phyloP scores from a whole-genome alignment of 352 stramenopile species.

The Thalassiosira sp. region DNA sequence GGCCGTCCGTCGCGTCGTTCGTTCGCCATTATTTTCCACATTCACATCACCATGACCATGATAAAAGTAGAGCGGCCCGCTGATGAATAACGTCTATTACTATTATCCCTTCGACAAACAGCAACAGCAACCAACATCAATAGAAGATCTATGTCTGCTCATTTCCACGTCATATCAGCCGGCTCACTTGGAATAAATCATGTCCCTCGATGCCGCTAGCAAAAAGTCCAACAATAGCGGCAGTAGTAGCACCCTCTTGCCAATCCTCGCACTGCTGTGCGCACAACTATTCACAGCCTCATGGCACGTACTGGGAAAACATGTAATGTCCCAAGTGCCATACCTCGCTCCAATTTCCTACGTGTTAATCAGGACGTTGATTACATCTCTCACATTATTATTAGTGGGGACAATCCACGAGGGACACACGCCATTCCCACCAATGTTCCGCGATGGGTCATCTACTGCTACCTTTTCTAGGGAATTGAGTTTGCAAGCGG shows the following conservation, averaged over 20 bases:
- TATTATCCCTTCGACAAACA: too few species aligned
- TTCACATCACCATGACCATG: background rate
- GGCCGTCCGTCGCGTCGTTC: too few species aligned
- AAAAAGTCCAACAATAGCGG: background rate
- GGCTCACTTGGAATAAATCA: background rate
- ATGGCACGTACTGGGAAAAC: constrained; percentile 51
- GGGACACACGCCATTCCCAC: constrained; percentile 29
- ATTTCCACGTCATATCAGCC: background rate
- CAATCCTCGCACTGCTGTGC: constrained; percentile 25
- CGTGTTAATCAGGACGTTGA: constrained; percentile 29
- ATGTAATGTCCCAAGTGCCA: constrained; percentile 37
- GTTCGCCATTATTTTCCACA: too few species aligned
- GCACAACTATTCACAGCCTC: constrained; percentile 40
- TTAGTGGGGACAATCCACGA: constrained; percentile 31
- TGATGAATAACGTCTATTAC: too few species aligned
- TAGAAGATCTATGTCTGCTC: background rate
- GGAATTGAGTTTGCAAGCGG: constrained; percentile 7
- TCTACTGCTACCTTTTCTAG: background rate
- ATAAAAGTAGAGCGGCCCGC: too few species aligned
- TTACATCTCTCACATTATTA: constrained; percentile 22
- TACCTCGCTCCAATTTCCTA: constrained; percentile 40
- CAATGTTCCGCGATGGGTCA: constrained; percentile 19
- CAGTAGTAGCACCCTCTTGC: constrained; percentile 4
- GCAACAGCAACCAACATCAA: too few species aligned
- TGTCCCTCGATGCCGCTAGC: background rate